Evolutionary conservation across 345 rosid species (phyloP), one percentile per base, ranked within the genome.

Genomic region (Moricandia moricandioides): DNA sequence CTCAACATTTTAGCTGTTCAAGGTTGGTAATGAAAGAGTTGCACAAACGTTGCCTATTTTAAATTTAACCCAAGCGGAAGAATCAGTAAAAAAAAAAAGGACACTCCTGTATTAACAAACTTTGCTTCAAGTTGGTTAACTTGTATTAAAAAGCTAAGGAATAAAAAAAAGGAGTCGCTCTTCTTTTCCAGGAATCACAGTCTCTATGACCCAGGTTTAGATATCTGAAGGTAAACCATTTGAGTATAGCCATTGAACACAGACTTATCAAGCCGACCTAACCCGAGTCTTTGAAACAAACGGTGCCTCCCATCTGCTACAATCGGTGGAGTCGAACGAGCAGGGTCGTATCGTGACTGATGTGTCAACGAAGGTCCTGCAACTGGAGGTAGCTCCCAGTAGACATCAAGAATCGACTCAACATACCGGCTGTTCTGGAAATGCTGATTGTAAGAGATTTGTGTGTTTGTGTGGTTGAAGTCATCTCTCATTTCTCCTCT

Each of bases 291-390:
- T 79, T 90, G 89, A 78, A 90, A 92, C 83, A 88, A 75, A 59
- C 92, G 86, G 79, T 79, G 83, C 9, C 81, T 89, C 17, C 98
- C 98, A 82, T 95, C 99, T 84, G 91, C 97, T 45, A 95, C 97
- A 8, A 92, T 79, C 2, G 98, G 99, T 68, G 82, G 74, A 12
- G 87, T 59, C 4, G 88, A 75, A 8, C 98, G 92, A 75, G 94
- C 92, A 43, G 99, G 98, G 71, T 95, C 99, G 58, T 90, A 95
- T 2, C 98, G 85, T 7, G 90, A 86, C 68, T 95, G 99, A 78
- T 92, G 99, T 0, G 98, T 92, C 52, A 95, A 86, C n/a, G 99
- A 95, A 18, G 99, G 98, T 49, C 98, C 97, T 11, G 99, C 99
- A 39, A 84, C 89, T 0, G 99, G 98, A 17, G 98, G 98, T 70